Conservation (phyloP, 1,139 yeast genomes). For the Pichia kudriavzevii region DNA sequence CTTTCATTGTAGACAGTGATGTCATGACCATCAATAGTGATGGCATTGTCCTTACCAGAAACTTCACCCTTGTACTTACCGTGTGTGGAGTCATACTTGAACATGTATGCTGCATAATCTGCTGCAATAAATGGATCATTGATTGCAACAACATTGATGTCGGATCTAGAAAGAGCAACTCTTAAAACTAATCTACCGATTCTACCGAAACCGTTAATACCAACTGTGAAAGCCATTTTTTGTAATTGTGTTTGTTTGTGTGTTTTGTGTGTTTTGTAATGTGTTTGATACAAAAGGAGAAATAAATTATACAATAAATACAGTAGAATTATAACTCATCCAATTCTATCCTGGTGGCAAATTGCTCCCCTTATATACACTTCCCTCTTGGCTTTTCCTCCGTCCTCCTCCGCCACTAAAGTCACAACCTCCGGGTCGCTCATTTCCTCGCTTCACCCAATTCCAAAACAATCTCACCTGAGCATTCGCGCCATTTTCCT, state of each 20-base stretch:
- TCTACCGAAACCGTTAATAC: slow-evolving; percentile 90
- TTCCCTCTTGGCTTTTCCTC: too few species aligned
- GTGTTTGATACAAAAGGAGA: slow-evolving; percentile 2
- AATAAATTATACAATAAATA: background rate
- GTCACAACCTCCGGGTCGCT: too few species aligned
- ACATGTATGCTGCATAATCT: slow-evolving; percentile 82
- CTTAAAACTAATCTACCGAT: slow-evolving; percentile 78
- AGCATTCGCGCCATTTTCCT: too few species aligned
- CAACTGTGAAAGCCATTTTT: slow-evolving; percentile 47
- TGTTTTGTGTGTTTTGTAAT: slow-evolving; percentile 8
- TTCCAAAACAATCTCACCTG: too few species aligned
- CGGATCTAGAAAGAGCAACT: slow-evolving; percentile 63
- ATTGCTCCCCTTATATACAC: too few species aligned
- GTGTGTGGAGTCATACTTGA: slow-evolving; percentile 86
- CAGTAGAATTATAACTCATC: background rate
- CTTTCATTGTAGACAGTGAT: slow-evolving; percentile 70
- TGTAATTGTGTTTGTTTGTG: slow-evolving; percentile 4
- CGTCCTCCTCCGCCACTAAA: background rate
- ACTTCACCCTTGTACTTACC: slow-evolving; percentile 70
- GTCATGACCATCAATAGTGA: slow-evolving; percentile 60
- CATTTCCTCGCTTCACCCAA: too few species aligned
- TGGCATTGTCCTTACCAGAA: slow-evolving; percentile 45
- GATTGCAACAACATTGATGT: slow-evolving; percentile 69
- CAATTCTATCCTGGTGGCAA: too few species aligned
- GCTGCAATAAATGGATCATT: slow-evolving; percentile 80